A percentile compares a stretch with the other conserved stretches of the same genome.
Conservation (phyloP, 108 stramenopile species). For the Fistulifera solaris region DNA sequence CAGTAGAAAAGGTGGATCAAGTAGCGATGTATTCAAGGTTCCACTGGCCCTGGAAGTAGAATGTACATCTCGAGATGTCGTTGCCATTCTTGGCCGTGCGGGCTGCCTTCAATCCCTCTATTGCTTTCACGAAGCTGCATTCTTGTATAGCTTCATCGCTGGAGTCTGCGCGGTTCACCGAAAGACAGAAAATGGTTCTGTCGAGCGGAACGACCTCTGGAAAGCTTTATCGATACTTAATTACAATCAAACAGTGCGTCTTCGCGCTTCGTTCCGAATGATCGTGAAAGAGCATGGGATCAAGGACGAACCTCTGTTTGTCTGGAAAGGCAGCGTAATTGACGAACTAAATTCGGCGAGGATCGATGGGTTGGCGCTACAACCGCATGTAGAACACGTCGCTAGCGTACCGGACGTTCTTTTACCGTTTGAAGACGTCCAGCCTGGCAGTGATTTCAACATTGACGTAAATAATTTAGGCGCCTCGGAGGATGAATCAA, state of each 20-base stretch:
- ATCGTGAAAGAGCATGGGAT: too few species aligned
- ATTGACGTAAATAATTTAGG: too few species aligned
- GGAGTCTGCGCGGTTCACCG: slow-evolving; percentile 26
- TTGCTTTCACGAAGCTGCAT: slow-evolving; percentile 69
- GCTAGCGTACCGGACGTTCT: too few species aligned
- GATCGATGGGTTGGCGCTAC: too few species aligned
- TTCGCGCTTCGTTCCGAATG: neutral
- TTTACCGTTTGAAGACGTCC: too few species aligned
- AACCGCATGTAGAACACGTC: too few species aligned
- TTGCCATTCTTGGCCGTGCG: slow-evolving; percentile 66
- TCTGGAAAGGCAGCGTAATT: too few species aligned
- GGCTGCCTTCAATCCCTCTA: slow-evolving; percentile 72
- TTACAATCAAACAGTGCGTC: neutral
- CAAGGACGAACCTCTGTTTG: too few species aligned
- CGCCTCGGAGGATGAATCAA: too few species aligned
- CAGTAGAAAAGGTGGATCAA: slow-evolving; percentile 59
- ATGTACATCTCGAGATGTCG: slow-evolving; percentile 55
- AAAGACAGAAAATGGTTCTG: neutral
- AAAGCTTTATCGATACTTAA: neutral
- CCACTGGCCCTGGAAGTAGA: slow-evolving; percentile 32
- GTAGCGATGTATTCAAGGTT: slow-evolving; percentile 48
- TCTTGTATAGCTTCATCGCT: slow-evolving; percentile 68
- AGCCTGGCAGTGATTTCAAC: too few species aligned
- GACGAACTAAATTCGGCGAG: too few species aligned
- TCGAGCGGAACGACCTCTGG: neutral